A percentile compares a stretch with the other conserved stretches of the same genome.
phyloP scores from a whole-genome alignment of 1,284 basidiomycete genomes.

The Pascua guehoae region DNA sequence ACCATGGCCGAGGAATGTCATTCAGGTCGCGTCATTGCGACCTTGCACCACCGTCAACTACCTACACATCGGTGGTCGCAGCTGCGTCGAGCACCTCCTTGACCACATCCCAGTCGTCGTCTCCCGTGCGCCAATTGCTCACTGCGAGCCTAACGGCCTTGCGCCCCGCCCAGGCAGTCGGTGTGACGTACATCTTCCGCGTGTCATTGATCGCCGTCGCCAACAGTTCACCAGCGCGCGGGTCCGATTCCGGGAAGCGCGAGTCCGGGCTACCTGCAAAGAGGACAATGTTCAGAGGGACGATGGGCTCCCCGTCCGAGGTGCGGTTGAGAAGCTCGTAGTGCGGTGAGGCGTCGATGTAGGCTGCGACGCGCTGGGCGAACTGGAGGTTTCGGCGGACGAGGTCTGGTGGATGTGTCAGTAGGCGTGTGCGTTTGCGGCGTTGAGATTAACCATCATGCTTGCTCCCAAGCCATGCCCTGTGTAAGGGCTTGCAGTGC shows the following conservation, averaged over 20 bases:
- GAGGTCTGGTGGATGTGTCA: conserved; percentile 28
- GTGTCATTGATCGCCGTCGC: conserved; percentile 48
- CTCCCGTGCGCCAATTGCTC: conserved; percentile 53
- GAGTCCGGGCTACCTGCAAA: conserved; percentile 43
- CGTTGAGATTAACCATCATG: no score
- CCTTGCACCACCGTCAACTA: no score
- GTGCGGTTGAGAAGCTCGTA: conserved; percentile 48
- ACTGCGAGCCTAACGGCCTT: conserved; percentile 53
- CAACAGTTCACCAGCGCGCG: conserved; percentile 23
- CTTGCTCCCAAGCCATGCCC: no score
- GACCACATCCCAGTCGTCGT: conserved; percentile 29
- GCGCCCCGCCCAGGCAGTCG: conserved; percentile 48
- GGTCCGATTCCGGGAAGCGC: conserved; percentile 23
- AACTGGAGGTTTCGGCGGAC: conserved; percentile 51
- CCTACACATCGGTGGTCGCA: no score
- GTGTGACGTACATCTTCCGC: conserved; percentile 50
- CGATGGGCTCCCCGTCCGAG: conserved; percentile 18
- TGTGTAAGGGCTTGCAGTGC: no score
- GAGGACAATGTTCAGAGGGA: conserved; percentile 53
- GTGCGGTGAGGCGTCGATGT: conserved; percentile 32
- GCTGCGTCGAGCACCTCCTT: conserved; percentile 20
- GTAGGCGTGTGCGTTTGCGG: no score
- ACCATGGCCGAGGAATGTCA: no score
- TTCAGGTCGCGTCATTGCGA: no score
- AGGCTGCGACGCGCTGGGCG: conserved; percentile 44